Conservation (phyloP, 768 basidiomycete species). For the Neoboletus subvelutipes region DNA sequence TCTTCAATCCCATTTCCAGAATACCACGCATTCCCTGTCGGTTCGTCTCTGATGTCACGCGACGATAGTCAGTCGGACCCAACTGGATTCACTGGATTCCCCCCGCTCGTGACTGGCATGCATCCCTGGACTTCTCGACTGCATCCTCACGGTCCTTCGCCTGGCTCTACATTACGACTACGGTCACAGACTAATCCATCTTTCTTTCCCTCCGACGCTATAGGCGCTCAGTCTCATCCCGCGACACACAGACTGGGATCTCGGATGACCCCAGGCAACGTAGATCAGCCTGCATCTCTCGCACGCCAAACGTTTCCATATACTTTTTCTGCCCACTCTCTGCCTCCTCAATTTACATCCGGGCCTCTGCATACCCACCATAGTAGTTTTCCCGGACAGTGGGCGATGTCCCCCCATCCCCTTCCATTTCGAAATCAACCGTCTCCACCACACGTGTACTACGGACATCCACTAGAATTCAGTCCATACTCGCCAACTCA, state of each 20-base stretch:
- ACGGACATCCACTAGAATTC: constrained; percentile 33
- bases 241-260: not conserved
- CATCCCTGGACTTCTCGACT: not conserved
- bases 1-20: not conserved
- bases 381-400: constrained; percentile 42
- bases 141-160: not conserved
- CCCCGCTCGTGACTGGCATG: not conserved
- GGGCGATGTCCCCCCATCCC: constrained; percentile 46
- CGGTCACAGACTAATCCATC: constrained; percentile 8
- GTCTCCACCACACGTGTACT: constrained; percentile 35
- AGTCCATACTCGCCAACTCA: constrained; percentile 40
- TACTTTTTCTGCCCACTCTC: constrained; percentile 24
- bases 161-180: not conserved
- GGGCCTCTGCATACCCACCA: constrained; percentile 35
- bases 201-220: not conserved
- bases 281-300: not conserved
- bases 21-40: not conserved
- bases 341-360: constrained; percentile 23
- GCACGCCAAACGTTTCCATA: constrained; percentile 5
- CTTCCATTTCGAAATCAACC: constrained; percentile 29
- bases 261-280: not conserved
- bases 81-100: not conserved
- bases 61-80: constrained; percentile 5
- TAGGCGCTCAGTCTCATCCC: not conserved
- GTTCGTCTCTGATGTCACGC: constrained; percentile 1